Conservation (phyloP, 2,329 filamentous ascomycete species). For the Fusarium sp. region DNA sequence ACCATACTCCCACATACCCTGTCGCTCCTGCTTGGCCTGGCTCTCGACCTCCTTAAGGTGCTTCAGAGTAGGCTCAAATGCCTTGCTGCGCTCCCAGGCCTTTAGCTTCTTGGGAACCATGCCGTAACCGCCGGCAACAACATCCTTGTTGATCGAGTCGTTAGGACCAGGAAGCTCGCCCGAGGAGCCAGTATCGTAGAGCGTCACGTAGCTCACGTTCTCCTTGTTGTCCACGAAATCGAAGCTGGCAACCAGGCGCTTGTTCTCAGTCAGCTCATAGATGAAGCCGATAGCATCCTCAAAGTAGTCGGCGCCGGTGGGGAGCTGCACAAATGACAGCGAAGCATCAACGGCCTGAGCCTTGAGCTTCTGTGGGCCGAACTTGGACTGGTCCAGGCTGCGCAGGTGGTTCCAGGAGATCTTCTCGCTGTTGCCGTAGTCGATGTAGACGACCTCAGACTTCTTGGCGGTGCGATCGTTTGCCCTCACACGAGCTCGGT, state of each 20-base stretch:
- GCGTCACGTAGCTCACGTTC: constrained; percentile 84
- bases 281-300: constrained; percentile 82
- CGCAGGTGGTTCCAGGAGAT: constrained; percentile 87
- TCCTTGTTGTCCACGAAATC: constrained; percentile 85
- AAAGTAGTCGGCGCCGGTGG: constrained; percentile 84
- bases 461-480: constrained; percentile 93
- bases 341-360: constrained; percentile 88
- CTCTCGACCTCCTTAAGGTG: constrained; percentile 79
- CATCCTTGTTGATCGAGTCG: constrained; percentile 89
- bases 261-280: constrained; percentile 77
- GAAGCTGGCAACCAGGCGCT: constrained; percentile 88
- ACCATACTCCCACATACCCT: constrained; percentile 98
- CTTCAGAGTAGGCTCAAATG: constrained; percentile 77
- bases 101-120: constrained; percentile 95
- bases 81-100: constrained; percentile 83
- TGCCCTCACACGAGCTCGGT: constrained; percentile 88
- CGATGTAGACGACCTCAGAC: constrained; percentile 92
- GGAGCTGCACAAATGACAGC: constrained; percentile 90
- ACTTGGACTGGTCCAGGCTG: constrained; percentile 82
- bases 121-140: constrained; percentile 84
- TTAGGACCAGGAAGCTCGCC: constrained; percentile 67
- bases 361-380: constrained; percentile 84
- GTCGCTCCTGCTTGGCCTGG: constrained; percentile 81
- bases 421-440: constrained; percentile 95
- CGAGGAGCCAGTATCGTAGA: constrained; percentile 81